phyloP scores from a whole-genome alignment of 2,329 filamentous ascomycete genomes.

The Cladorrhinum sp. region DNA sequence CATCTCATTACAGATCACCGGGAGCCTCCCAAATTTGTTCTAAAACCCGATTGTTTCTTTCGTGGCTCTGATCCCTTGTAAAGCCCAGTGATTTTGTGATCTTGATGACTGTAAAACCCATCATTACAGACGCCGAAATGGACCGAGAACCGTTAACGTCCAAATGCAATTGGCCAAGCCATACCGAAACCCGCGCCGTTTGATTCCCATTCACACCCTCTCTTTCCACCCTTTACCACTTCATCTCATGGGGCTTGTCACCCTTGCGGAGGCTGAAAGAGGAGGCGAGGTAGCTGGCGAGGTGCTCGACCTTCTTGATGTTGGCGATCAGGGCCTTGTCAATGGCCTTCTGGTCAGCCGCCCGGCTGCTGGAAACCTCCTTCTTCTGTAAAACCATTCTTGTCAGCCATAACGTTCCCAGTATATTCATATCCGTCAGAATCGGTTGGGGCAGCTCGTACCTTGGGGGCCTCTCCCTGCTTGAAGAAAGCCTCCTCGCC shows the following conservation, averaged over 20 bases:
- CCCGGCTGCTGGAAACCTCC: slow-evolving; percentile 85
- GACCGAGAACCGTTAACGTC: slow-evolving; percentile 62
- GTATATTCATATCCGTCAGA: background rate
- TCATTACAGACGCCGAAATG: slow-evolving; percentile 66
- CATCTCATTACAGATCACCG: slow-evolving; percentile 22
- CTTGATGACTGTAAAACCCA: slow-evolving; percentile 58
- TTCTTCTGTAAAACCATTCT: slow-evolving; percentile 71
- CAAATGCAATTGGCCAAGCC: slow-evolving; percentile 64
- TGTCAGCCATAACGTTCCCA: background rate
- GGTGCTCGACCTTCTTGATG: slow-evolving; percentile 98
- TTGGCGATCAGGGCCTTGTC: slow-evolving; percentile 92
- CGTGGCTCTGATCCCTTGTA: slow-evolving; percentile 28
- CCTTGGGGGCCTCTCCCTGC: slow-evolving; percentile 97
- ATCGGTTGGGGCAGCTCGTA: slow-evolving; percentile 45
- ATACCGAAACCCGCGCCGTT: slow-evolving; percentile 44
- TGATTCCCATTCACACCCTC: slow-evolving; percentile 27
- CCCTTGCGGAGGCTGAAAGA: slow-evolving; percentile 99
- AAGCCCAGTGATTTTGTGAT: slow-evolving; percentile 40
- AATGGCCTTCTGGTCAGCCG: slow-evolving; percentile 96
- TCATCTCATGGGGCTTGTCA: slow-evolving; percentile 99
- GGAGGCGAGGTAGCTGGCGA: slow-evolving; percentile 88
- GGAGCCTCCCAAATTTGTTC: slow-evolving; percentile 19
- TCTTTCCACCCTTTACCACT: slow-evolving; percentile 67
- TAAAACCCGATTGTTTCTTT: slow-evolving; percentile 24
- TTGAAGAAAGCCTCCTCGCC: slow-evolving; percentile 99